Conservation (phyloP, 495 filamentous ascomycete species). For the Melanomma pulvis-pyrius region DNA sequence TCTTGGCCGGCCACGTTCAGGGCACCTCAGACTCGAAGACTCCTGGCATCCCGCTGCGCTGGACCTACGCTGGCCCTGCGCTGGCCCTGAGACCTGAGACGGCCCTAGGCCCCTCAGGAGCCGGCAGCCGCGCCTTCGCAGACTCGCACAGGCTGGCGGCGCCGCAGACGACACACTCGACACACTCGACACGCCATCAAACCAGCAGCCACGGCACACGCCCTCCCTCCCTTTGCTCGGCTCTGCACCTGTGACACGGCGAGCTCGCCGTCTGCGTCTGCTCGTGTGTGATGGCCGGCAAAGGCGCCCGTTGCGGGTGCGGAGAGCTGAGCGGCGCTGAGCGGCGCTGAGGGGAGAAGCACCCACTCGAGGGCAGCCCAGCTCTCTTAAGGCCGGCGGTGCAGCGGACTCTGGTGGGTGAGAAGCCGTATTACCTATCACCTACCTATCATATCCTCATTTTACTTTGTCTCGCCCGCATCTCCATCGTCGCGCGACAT, state of each 20-base stretch:
- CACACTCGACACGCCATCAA: slow-evolving; percentile 3
- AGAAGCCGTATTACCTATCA: background rate
- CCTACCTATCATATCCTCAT: background rate
- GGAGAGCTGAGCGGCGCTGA: too few relatives aligned
- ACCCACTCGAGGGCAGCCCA: background rate
- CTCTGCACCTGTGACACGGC: slow-evolving; percentile 2
- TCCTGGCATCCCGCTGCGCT: background rate
- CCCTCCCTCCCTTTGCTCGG: slow-evolving; percentile 4
- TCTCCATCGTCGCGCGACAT: background rate
- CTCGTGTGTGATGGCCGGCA: slow-evolving; percentile 3
- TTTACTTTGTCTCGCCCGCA: background rate
- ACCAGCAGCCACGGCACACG: background rate
- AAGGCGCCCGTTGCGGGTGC: too few relatives aligned
- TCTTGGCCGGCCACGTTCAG: slow-evolving; percentile 9
- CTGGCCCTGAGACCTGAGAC: slow-evolving; percentile 1
- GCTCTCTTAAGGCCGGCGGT: too few relatives aligned
- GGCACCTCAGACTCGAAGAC: background rate
- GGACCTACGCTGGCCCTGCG: too few relatives aligned
- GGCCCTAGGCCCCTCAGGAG: slow-evolving; percentile 2
- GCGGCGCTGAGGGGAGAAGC: background rate
- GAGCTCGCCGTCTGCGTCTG: slow-evolving; percentile 2
- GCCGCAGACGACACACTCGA: slow-evolving; percentile 1
- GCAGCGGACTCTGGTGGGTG: background rate
- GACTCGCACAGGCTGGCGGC: background rate
- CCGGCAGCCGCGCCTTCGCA: slow-evolving; percentile 10